phyloP scores from a whole-genome alignment of 129 eudicot genomes.

The Helichrysum umbraculigerum region DNA sequence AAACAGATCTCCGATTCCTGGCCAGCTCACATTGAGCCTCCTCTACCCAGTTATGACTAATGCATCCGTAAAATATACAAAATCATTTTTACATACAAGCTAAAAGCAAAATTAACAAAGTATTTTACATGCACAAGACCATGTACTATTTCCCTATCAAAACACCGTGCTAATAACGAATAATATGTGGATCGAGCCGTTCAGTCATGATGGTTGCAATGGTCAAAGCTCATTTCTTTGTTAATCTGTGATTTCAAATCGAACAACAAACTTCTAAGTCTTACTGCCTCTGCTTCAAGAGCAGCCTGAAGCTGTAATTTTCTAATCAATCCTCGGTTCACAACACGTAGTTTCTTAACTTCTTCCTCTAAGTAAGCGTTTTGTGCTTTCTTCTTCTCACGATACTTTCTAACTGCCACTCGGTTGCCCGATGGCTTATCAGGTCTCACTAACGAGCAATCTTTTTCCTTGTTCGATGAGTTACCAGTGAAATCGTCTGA shows the following conservation, averaged over 20 bases:
- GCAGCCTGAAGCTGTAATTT: conserved; percentile 49
- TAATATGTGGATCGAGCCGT: background rate
- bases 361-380: conserved; percentile 63
- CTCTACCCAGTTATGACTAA: background rate
- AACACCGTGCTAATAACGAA: background rate
- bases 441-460: conserved; percentile 7
- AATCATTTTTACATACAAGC: too few relatives aligned
- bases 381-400: conserved; percentile 74
- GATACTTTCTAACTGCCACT: conserved; percentile 67
- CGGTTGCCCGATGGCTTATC: conserved; percentile 52
- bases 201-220: conserved; percentile 31
- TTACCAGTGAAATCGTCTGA: conserved; percentile 32
- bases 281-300: conserved; percentile 50
- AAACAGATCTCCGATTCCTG: background rate
- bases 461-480: conserved; percentile 36
- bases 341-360: conserved; percentile 49
- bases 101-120: too few relatives aligned
- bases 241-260: conserved; percentile 45
- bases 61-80: background rate
- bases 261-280: conserved; percentile 51
- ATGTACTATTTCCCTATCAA: background rate
- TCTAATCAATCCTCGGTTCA: conserved; percentile 50
- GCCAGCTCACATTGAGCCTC: background rate
- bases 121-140: background rate
- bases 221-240: conserved; percentile 22